These are phyloP conservation scores for Jaltomata sinuosa DNA, from an alignment of 257 asterid species.

Conservation along the genomic window DNA sequence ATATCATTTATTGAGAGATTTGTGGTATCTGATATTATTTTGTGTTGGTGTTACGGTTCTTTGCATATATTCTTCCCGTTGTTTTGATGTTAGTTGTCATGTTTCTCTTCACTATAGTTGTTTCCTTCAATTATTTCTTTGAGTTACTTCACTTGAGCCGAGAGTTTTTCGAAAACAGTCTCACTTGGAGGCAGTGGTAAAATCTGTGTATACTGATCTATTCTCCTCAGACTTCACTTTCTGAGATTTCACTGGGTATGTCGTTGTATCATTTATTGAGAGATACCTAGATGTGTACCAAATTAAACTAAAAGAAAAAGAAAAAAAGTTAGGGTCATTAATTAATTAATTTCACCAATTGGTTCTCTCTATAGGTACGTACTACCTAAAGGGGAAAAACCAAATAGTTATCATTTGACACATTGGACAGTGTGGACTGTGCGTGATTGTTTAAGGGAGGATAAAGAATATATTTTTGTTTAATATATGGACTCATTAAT, in stretches of 20 bases:
- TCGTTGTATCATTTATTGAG: neutral
- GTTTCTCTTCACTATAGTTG: too few species aligned
- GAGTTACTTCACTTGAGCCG: neutral
- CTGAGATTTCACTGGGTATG: neutral
- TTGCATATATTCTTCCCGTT: too few species aligned
- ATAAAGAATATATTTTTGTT: neutral
- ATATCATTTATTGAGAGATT: neutral
- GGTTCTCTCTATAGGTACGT: neutral
- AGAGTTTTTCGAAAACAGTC: too few species aligned
- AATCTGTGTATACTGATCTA: too few species aligned
- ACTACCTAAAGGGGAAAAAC: neutral
- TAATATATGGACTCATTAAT: neutral
- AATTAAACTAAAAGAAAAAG: neutral
- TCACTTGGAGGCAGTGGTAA: too few species aligned
- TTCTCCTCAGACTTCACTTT: too few species aligned
- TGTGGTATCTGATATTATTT: too few species aligned
- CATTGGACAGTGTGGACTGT: neutral
- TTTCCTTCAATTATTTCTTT: too few species aligned
- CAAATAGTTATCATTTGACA: neutral
- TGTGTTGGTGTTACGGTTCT: too few species aligned
- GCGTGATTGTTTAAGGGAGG: neutral
- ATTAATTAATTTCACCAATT: neutral
- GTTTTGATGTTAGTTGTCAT: too few species aligned
- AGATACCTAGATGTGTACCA: neutral
- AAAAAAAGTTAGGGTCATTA: neutral